These are phyloP conservation scores for Aphanomyces invadans DNA, from an alignment of 352 stramenopile species.

Conservation along the genomic window DNA sequence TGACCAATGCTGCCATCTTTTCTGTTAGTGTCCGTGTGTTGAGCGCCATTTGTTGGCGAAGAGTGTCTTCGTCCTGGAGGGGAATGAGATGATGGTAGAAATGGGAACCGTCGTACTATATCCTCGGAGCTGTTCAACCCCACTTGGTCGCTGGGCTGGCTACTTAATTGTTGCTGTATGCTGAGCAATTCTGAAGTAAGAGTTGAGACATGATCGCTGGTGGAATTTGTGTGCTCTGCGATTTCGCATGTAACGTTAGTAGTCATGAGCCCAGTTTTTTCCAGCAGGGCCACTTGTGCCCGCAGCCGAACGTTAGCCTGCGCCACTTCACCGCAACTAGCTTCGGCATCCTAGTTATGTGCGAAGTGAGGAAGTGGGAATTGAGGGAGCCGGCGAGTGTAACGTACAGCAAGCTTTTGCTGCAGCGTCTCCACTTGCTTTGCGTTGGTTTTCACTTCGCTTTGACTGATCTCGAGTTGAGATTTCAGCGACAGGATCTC, in stretches of 20 bases:
- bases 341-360: no score
- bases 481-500: neutral
- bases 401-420: neutral
- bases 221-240: no score
- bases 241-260: no score
- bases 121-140: neutral
- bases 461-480: neutral
- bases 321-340: no score
- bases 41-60: neutral
- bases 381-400: no score
- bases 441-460: neutral
- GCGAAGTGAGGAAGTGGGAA: no score
- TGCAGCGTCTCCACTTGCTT: neutral
- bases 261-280: no score
- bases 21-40: neutral
- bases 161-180: slow-evolving; percentile 5
- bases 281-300: neutral
- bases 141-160: neutral
- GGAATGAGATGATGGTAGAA: no score
- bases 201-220: neutral
- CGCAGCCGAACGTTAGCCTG: no score
- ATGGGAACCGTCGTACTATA: neutral
- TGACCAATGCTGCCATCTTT: slow-evolving; percentile 3
- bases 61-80: neutral
- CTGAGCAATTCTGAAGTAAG: neutral